These are phyloP conservation scores for Populus hybrid DNA, from an alignment of 441 rosid species.

Conservation along the genomic window DNA sequence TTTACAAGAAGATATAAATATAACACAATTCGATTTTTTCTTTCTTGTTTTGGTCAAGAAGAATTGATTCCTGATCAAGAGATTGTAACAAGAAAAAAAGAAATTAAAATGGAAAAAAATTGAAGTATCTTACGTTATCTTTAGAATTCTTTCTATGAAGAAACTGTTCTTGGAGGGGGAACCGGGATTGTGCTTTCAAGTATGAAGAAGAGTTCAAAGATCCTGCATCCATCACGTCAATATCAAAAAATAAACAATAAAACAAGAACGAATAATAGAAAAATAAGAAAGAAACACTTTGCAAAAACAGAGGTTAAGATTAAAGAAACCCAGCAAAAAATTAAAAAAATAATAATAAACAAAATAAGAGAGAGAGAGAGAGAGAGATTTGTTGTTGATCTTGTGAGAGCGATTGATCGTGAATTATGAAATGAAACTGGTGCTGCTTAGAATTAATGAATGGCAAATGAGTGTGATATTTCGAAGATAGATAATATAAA, in stretches of 20 bases:
- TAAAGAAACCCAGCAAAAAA: neutral
- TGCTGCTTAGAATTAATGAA: neutral
- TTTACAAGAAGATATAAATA: neutral
- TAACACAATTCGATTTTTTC: neutral
- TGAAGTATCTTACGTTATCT: conserved; percentile 42
- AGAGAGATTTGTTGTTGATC: neutral
- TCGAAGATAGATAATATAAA: neutral
- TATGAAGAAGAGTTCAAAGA: conserved; percentile 36
- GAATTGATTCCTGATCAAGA: neutral
- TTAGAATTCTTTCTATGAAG: conserved; percentile 45
- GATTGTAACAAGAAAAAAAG: neutral
- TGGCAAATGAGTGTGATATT: neutral
- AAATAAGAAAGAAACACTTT: neutral
- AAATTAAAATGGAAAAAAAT: neutral
- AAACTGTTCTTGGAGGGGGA: conserved; percentile 54
- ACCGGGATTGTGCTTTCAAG: conserved; percentile 40
- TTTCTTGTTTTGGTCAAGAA: neutral
- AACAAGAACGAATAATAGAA: neutral
- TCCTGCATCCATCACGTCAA: conserved; percentile 51
- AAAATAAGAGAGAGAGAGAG: too few species aligned
- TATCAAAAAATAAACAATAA: conserved; percentile 1
- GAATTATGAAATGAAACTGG: neutral
- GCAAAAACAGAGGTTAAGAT: neutral
- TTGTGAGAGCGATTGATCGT: neutral
- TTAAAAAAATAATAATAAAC: too few species aligned